Conservation (phyloP, 2,329 filamentous ascomycete genomes). For the Colletotrichum sp. region DNA sequence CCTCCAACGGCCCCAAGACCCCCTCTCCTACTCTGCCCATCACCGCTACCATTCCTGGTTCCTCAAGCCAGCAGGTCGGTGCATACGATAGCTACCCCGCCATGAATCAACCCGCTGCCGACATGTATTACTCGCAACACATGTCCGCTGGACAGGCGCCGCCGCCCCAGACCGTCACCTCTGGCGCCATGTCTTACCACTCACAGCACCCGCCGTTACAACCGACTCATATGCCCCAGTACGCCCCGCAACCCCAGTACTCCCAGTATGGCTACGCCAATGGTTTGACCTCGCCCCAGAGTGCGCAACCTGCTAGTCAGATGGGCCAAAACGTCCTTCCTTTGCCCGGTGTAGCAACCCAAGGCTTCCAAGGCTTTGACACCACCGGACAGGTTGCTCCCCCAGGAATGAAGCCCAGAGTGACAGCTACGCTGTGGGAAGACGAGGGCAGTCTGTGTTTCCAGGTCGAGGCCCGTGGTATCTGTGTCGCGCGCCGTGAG, state of each 20-base stretch:
- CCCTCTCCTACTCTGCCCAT: constrained; percentile 73
- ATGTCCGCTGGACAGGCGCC: constrained; percentile 80
- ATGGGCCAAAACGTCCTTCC: constrained; percentile 74
- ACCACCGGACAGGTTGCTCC: constrained; percentile 92
- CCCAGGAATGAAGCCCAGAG: constrained; percentile 92
- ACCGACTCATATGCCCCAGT: constrained; percentile 69
- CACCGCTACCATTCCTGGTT: constrained; percentile 47
- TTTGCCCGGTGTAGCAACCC: constrained; percentile 64
- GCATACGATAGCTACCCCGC: constrained; percentile 52
- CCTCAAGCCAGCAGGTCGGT: constrained; percentile 40
- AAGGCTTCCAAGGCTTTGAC: constrained; percentile 70
- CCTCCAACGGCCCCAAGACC: constrained; percentile 73
- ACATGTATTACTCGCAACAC: constrained; percentile 86
- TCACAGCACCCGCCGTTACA: constrained; percentile 80
- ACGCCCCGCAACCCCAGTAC: constrained; percentile 68
- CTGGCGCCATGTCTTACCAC: constrained; percentile 75
- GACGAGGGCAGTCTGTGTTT: constrained; percentile 98
- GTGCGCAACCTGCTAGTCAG: constrained; percentile 68
- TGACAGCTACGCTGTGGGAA: constrained; percentile 97
- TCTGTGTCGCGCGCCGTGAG: constrained; percentile 93
- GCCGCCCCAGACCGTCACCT: constrained; percentile 77
- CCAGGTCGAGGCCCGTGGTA: constrained; percentile 94
- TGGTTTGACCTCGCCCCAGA: constrained; percentile 81
- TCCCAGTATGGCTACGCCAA: constrained; percentile 76
- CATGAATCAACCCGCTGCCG: constrained; percentile 85